These are phyloP conservation scores for Ceratocystis papillata DNA, from an alignment of 2,329 filamentous ascomycete species.

Conservation along the genomic window DNA sequence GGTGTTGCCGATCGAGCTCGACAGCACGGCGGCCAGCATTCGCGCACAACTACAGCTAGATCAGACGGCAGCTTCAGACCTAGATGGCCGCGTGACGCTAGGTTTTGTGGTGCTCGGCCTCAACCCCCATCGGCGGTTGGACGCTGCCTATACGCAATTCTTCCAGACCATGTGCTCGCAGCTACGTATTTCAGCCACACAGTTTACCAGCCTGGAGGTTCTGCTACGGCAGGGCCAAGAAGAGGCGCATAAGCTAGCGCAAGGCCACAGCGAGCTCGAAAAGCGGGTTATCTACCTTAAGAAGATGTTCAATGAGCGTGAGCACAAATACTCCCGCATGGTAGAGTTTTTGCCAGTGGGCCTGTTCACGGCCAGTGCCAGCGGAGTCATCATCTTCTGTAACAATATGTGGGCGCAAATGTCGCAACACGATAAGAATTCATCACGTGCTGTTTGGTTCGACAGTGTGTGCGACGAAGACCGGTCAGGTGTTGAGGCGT, in stretches of 20 bases:
- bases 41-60: conserved; percentile 58
- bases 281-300: conserved; percentile 38
- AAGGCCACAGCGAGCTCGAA: conserved; percentile 48
- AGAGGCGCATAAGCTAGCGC: conserved; percentile 66
- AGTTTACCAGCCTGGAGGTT: conserved; percentile 33
- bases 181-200: conserved; percentile 14
- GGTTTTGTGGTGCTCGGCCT: conserved; percentile 22
- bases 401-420: conserved; percentile 73
- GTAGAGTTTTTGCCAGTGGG: conserved; percentile 74
- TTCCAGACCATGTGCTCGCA: conserved; percentile 41
- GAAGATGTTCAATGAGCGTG: conserved; percentile 53
- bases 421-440: conserved; percentile 46
- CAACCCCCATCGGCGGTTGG: conserved; percentile 58
- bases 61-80: conserved; percentile 39
- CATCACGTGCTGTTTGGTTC: conserved; percentile 54
- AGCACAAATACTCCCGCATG: conserved; percentile 73
- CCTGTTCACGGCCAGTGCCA: conserved; percentile 69
- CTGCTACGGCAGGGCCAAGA: conserved; percentile 76
- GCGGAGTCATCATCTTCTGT: conserved; percentile 63
- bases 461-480: conserved; percentile 60
- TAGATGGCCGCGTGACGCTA: conserved; percentile 33
- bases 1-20: conserved; percentile 68
- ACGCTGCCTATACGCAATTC: conserved; percentile 66
- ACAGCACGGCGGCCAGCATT: conserved; percentile 51
- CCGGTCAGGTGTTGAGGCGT: conserved; percentile 43